Evolutionary conservation across 2,329 filamentous ascomycete genomes (phyloP), one percentile per base, ranked within the genome.

Genomic region (Trichoderma atroviride): DNA sequence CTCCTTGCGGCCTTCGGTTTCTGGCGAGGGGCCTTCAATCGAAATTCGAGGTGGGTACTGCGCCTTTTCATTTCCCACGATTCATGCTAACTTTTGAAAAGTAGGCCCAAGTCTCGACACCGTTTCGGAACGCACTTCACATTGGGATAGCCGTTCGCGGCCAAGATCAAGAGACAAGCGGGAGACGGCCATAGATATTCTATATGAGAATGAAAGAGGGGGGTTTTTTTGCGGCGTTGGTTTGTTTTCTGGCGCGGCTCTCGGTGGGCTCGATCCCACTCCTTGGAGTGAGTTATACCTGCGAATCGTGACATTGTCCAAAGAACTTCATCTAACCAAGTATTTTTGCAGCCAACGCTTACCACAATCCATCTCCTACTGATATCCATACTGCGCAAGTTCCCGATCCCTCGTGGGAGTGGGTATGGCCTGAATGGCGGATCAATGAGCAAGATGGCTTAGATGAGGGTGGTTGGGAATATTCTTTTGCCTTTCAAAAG

Each of bases 191-290:
- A 89, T 98, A 71, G 96, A 99, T 72, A 87, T 98, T 5, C 84
- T 99, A 0, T 98, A 97, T 79, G 96, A 99, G 79, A 99, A 99
- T 76, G 92, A 99, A 81, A 88, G 96, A 69, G 96, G 96, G 13
- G 90, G 89, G 50, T 97, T 97, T 76, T 84, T 97, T 71, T 98
- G 95, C 75, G 95, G 96, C 33, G 87, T 94, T 14, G 90, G 94
- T 0, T 86, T 96, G n/a, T 99, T 97, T 83, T 97, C 94, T 1
- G 87, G 89, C 9, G 91, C 90, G 72, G 95, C 94, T 1, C 86
- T 99, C 1, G 89, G 97, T 43, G 91, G 92, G 71, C 87, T 97
- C 60, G 96, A 99, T 76, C 93, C 94, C 0, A 81, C 91, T 9
- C 85, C 94, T 0, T 99, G 96, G 96, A 93, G 79, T 81, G 73